Base-by-base conservation (phyloP, 2,329 filamentous ascomycete genomes). In the Clarireedia monteithiana region DNA sequence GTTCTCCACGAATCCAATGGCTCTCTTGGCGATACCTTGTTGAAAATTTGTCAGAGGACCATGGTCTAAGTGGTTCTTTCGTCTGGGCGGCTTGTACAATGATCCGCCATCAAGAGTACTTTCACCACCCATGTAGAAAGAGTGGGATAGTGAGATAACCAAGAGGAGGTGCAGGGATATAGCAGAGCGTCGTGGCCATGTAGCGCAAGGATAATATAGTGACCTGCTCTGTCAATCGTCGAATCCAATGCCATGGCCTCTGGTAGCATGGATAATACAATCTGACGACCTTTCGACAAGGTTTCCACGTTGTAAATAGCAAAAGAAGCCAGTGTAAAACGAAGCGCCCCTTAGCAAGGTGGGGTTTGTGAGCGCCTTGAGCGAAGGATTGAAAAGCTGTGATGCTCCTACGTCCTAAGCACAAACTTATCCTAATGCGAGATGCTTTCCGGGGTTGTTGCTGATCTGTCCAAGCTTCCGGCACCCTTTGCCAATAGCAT, bases 201-300 rank as follows among this genome's bases (percentile, higher is more conserved):
- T 44, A 50, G 50, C 53, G 53, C 53, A 55, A 50, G 53, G 53
- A 55, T 55, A 50, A 10, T 20, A 45, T 36, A 55, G 53, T 34
- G 53, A 50, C 38, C 53, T 48, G 53, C 38, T 23, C 53, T 45
- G 12, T 38, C 20, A 34, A 26, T 50, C 50, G 52, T 45, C 49
- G 42, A 57, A 60, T 56, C 59, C 59, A 60, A 63, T 58, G 59
- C 61, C 55, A 62, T 60, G 60, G 53, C 26, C 20, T 44, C 15
- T 55, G 53, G 46, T 34, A 55, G 60, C 42, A 56, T 56, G 50
- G 56, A 59, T 61, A 58, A 59, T 57, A 49, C 51, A 61, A 44
- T 61, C 59, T 62, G 61, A 60, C 50, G 58, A 58, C 53, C 20
- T 20, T 20, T 53, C 36, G 40, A 46, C 59, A 52, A 48, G 60